Conservation (phyloP, 192 early-diverging fungal species). For the Backusella liffmaniae region DNA sequence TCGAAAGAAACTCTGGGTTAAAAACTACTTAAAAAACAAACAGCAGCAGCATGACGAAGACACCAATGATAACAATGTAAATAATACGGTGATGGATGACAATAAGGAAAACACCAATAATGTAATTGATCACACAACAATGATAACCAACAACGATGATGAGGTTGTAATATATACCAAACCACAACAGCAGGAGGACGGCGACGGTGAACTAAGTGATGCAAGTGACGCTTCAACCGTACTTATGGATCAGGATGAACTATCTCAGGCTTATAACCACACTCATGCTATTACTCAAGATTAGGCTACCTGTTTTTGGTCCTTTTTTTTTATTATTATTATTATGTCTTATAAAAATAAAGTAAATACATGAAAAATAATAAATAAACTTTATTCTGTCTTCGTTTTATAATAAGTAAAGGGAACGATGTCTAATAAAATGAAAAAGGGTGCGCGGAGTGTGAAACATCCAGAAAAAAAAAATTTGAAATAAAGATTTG, state of each 20-base stretch:
- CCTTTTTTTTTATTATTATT: neutral
- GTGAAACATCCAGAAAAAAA: neutral
- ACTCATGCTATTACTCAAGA: neutral
- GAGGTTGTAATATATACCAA: constrained; percentile 2
- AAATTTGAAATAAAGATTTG: neutral
- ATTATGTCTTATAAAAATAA: neutral
- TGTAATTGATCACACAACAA: neutral
- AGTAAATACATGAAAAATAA: neutral
- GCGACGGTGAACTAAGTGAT: constrained; percentile 24
- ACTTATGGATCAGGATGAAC: constrained; percentile 12
- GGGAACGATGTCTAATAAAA: no score
- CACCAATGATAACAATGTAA: neutral
- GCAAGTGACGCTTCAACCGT: constrained; percentile 12
- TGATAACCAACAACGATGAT: neutral
- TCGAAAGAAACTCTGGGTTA: neutral
- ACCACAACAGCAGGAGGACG: neutral
- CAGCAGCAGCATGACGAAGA: neutral
- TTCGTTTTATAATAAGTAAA: no score
- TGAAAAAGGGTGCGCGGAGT: no score
- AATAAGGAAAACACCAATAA: neutral
- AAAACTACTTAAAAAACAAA: neutral
- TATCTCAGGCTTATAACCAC: neutral
- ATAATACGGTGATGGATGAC: neutral
- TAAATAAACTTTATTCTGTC: no score
- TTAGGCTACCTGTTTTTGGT: neutral